phyloP scores from a whole-genome alignment of 1,284 basidiomycete genomes.

The Fomes fomentarius region DNA sequence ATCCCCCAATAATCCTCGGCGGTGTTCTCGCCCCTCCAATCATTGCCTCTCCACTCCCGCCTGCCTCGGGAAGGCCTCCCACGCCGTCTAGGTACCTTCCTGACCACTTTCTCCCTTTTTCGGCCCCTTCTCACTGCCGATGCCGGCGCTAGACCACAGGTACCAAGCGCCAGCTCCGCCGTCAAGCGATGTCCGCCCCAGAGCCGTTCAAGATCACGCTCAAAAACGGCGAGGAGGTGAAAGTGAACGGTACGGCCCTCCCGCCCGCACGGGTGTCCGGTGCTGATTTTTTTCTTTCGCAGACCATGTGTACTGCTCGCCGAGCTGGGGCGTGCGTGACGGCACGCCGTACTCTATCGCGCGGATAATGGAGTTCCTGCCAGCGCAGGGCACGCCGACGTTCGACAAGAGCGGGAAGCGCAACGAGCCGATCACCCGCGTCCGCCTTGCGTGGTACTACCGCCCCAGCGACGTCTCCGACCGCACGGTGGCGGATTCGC shows the following conservation, averaged over 20 bases:
- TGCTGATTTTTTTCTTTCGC: conserved; percentile 37
- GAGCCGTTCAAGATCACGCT: conserved; percentile 44
- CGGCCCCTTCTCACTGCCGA: conserved; percentile 6
- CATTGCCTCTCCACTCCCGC: too few species aligned
- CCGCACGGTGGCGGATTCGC: conserved; percentile 83
- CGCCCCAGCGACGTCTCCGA: conserved; percentile 89
- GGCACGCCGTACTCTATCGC: conserved; percentile 93
- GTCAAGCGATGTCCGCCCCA: conserved; percentile 25
- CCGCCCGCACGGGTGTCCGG: conserved; percentile 20
- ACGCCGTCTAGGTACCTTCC: background rate
- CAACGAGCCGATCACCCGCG: conserved; percentile 70
- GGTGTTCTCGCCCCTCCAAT: too few species aligned
- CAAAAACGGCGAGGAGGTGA: conserved; percentile 80
- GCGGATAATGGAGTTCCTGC: conserved; percentile 95
- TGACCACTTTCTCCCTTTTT: background rate
- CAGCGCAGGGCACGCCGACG: conserved; percentile 64
- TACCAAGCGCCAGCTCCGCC: background rate
- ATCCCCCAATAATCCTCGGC: too few species aligned
- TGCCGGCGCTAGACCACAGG: conserved; percentile 15
- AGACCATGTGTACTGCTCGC: conserved; percentile 97
- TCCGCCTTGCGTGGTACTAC: conserved; percentile 92
- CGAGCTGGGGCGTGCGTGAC: conserved; percentile 87
- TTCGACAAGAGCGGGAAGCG: conserved; percentile 52
- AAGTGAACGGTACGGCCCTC: conserved; percentile 70
- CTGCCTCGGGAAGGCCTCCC: background rate